Percentiles rank a stretch among this genome's conserved stretches.
Evolutionary conservation across 202 grass and related monocot species (phyloP).

Genomic region (Thinopyrum obtusiflorum): DNA sequence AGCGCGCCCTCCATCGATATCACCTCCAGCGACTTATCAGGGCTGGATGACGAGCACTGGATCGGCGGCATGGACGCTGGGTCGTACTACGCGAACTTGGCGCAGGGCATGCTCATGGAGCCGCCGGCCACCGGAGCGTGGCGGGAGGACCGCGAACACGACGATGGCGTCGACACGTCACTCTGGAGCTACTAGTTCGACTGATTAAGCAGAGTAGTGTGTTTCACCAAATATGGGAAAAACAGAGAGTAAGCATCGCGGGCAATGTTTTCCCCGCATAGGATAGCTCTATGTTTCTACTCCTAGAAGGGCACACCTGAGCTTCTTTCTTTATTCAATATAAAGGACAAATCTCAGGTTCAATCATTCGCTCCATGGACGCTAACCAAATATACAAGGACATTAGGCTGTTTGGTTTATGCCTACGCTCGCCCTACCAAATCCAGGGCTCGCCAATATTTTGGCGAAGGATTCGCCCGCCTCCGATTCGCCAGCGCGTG

Average conservation of each 20-base stretch:
- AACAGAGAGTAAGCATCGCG: too few relatives aligned
- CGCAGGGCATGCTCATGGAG: conserved; percentile 47
- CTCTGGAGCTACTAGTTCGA: not conserved
- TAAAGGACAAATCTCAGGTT: too few relatives aligned
- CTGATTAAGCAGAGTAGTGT: not conserved
- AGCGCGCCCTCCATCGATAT: not conserved
- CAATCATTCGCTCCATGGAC: too few relatives aligned
- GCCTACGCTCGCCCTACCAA: not conserved
- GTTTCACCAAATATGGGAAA: not conserved
- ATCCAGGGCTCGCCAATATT: not conserved
- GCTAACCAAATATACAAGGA: too few relatives aligned
- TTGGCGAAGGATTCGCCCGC: not conserved
- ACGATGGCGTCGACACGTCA: not conserved
- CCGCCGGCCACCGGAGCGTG: not conserved
- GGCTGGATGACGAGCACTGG: not conserved
- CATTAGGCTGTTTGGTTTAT: too few relatives aligned
- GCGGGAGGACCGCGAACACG: not conserved
- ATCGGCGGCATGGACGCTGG: not conserved
- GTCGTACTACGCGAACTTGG: conserved; percentile 53
- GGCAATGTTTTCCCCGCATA: not conserved
- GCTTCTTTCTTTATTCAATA: not conserved
- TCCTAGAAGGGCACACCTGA: not conserved
- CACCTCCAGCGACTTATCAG: not conserved
- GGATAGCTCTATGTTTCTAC: not conserved
- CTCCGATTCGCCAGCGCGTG: not conserved